A percentile compares a stretch with the other conserved stretches of the same genome.
Conservation (phyloP, 23 red algal genomes). For the Rhodosorus marinus region DNA sequence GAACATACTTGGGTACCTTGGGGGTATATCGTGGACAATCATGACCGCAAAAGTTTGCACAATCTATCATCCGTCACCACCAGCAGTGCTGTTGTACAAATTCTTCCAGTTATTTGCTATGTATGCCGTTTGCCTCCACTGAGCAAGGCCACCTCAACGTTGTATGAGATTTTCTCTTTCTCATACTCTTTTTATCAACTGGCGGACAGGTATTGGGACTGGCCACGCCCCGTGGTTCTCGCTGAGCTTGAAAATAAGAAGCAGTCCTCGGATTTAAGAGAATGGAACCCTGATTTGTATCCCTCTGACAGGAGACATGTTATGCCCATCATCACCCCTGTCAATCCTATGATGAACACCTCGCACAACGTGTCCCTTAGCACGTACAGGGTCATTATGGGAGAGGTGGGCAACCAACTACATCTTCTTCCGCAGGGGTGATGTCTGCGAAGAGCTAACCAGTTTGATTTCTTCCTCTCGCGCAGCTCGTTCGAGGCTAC, state of each 20-base stretch:
- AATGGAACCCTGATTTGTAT: slow-evolving; percentile 10
- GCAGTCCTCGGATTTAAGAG: slow-evolving; percentile 7
- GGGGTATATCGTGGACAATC: slow-evolving; percentile 8
- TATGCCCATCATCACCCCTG: slow-evolving; percentile 9
- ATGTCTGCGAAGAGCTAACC: neutral
- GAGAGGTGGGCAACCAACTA: no score
- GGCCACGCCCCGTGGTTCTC: slow-evolving; percentile 7
- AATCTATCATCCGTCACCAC: neutral
- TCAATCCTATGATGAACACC: slow-evolving; percentile 9
- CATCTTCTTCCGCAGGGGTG: neutral
- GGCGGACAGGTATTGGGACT: slow-evolving; percentile 5
- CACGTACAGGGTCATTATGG: slow-evolving; percentile 3
- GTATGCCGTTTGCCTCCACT: no score
- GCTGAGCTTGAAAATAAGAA: neutral
- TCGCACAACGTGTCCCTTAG: slow-evolving; percentile 6
- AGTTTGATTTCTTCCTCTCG: neutral
- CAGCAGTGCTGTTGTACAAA: neutral
- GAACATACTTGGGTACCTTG: slow-evolving; percentile 8
- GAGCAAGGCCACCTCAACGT: no score
- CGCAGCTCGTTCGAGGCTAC: neutral
- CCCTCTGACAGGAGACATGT: slow-evolving; percentile 8
- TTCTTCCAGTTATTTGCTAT: no score
- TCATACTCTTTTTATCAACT: no score
- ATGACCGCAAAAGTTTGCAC: slow-evolving; percentile 7
- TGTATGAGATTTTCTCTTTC: no score